phyloP scores from a whole-genome alignment of 1,284 basidiomycete species.

The Albatrellus sp. region DNA sequence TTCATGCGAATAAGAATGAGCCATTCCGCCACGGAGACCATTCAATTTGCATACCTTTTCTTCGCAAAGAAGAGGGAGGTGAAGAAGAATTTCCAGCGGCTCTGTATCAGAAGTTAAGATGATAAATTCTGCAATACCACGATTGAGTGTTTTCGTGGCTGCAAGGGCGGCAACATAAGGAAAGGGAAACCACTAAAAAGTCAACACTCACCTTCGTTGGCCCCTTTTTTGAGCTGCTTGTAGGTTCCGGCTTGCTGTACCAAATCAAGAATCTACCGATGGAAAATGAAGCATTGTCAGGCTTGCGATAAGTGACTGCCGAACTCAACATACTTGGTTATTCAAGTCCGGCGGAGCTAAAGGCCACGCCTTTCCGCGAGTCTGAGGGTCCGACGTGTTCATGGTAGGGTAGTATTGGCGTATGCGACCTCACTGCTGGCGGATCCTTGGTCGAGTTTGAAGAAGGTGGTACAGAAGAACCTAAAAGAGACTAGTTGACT shows the following conservation, averaged over 20 bases:
- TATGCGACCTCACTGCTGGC: slow-evolving; percentile 55
- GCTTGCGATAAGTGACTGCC: slow-evolving; percentile 13
- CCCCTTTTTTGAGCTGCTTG: slow-evolving; percentile 98
- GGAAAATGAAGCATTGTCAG: background rate
- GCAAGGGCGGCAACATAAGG: slow-evolving; percentile 4
- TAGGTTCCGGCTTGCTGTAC: slow-evolving; percentile 86
- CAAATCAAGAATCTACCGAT: slow-evolving; percentile 71
- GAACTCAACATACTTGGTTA: slow-evolving; percentile 66
- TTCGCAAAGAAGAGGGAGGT: slow-evolving; percentile 95
- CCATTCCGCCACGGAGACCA: slow-evolving; percentile 3
- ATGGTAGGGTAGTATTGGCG: background rate
- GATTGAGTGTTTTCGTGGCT: slow-evolving; percentile 97
- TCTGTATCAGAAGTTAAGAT: slow-evolving; percentile 97
- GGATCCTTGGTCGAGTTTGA: slow-evolving; percentile 58
- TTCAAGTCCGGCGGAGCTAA: slow-evolving; percentile 83
- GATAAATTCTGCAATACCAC: slow-evolving; percentile 98
- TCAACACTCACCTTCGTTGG: slow-evolving; percentile 69
- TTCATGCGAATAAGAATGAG: slow-evolving; percentile 17
- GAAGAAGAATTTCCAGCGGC: slow-evolving; percentile 95
- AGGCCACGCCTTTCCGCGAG: slow-evolving; percentile 81
- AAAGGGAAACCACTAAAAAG: background rate
- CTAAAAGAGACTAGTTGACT: too few relatives aligned
- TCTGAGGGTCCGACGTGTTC: slow-evolving; percentile 41
- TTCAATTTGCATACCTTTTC: slow-evolving; percentile 63
- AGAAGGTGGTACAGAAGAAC: background rate